Evolutionary conservation across 441 rosid species (phyloP), one percentile per base, ranked within the genome.

Genomic region (Jatropha podagrica): DNA sequence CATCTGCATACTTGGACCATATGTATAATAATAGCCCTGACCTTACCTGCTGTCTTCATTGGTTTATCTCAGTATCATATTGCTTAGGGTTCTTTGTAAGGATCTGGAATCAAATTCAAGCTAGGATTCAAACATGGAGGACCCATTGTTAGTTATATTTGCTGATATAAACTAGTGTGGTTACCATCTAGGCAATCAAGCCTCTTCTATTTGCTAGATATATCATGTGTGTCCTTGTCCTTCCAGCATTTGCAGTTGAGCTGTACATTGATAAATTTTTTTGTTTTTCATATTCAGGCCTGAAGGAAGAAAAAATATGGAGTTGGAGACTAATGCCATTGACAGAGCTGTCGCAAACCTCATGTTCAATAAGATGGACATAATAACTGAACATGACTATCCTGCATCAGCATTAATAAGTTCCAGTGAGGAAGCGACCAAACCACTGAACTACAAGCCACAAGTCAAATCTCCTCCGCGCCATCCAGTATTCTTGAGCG

Each of bases 301-400:
- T 37, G 84, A 65, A 71, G 83, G 75, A 52, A 82, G 82, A 69
- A 80, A 78, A 70, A 70, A 75, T 55, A 69, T 59, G 7, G 99
- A 95, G 82, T 77, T 81, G 37, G 87, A 88, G 84, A 93, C 99
- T 8, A 95, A 92, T 81, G 66, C 88, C 42, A 81, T 90, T 3
- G 98, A 95, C 73, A 83, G 98, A 84, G 85, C 98, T 37, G 77
- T 95, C 0, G 98, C 98, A 1, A 92, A 84, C 64, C 87, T 93
- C 72, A 84, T 93, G 84, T 95, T 85, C 84, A 84, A 84, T 74
- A 85, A 86, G 84, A 85, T 85, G 91, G 91, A 88, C 54, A 40
- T 78, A 44, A 85, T 42, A 88, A 32, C 32, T 55, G 71, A 79
- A 18, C 81, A 51, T 65, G 83, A 80, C 46, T 83, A 77, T 81